Base-by-base conservation (phyloP, 2,329 filamentous ascomycete species). In the Hypoxylon sp. region DNA sequence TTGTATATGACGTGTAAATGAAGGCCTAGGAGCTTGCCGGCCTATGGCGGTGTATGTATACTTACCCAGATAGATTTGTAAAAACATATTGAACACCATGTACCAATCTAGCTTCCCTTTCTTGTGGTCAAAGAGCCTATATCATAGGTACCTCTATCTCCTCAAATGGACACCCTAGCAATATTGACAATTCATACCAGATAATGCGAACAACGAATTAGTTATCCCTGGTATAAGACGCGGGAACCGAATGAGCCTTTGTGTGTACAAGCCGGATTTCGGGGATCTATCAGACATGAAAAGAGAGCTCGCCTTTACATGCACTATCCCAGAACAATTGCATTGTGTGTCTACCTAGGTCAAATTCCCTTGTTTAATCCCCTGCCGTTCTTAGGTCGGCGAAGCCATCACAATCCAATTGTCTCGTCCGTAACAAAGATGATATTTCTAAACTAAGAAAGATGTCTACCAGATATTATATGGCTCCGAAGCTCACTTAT, bases 1-100 rank as follows among this genome's bases (percentile, higher is more conserved):
- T 27, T 35, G 35, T 58, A 66, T 61, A 59, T 65, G 40, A 14
- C 27, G 33, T 46, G 49, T 55, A 50, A n/a, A 55, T 55, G 55
- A 20, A 54, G 20, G 27, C 40, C 48, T 48, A 6, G 37, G 49
- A 25, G n/a, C 7, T 17, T 40, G 22, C 13, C 30, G 14, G 22
- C 13, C 13, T 22, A 44, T 31, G n/a, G 3, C 22, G 31, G 35
- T 51, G 27, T 54, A 50, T 25, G 13, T 31, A 56, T 44, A 30
- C 6, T 8, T 48, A 48, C 22, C 20, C n/a, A 48, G 22, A 6
- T 20, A 42, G 6, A 42, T 20, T 7, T 20, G n/a, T 20, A 1
- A 42, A 42, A 7, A n/a, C 13, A 17, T 3, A 20, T 20, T 42
- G n/a, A 5, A 37, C 35, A 6, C 33, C 10, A 11, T 35, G 33